These are phyloP conservation scores for Penicillium sp. DNA, from an alignment of 2,329 filamentous ascomycete species.

Conservation along the genomic window DNA sequence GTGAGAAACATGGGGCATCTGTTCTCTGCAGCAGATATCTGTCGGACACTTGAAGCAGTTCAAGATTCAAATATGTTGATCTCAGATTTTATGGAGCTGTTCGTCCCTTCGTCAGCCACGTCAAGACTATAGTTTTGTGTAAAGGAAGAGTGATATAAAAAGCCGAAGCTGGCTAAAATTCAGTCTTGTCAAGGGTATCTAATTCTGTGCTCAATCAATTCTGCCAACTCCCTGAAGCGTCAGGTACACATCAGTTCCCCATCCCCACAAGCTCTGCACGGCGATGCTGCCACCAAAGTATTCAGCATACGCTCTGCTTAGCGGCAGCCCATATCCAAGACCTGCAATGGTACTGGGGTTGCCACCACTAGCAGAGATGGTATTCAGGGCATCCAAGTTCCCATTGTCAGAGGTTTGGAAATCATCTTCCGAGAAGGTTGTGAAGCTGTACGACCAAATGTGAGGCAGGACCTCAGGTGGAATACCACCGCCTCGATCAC, in stretches of 20 bases:
- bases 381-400: slow-evolving; percentile 69
- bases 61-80: slow-evolving; percentile 12
- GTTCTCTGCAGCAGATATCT: slow-evolving; percentile 18
- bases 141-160: background rate
- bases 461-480: slow-evolving; percentile 77
- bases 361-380: slow-evolving; percentile 70
- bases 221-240: slow-evolving; percentile 62
- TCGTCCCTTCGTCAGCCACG: slow-evolving; percentile 6
- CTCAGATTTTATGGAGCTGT: slow-evolving; percentile 19
- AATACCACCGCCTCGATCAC: slow-evolving; percentile 94
- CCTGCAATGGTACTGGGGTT: slow-evolving; percentile 86
- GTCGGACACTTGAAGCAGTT: slow-evolving; percentile 12
- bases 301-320: slow-evolving; percentile 92
- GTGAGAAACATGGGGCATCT: slow-evolving; percentile 18
- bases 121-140: slow-evolving; percentile 8
- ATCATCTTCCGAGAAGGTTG: slow-evolving; percentile 78
- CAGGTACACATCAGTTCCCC: slow-evolving; percentile 74
- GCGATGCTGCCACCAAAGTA: slow-evolving; percentile 96
- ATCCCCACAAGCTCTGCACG: slow-evolving; percentile 94
- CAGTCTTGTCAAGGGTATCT: slow-evolving; percentile 6
- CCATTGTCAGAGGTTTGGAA: slow-evolving; percentile 51
- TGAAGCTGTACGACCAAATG: slow-evolving; percentile 98
- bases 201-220: slow-evolving; percentile 34
- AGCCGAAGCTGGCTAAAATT: background rate
- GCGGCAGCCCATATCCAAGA: slow-evolving; percentile 85